These are phyloP conservation scores for Paracorniculantispora psalliotae DNA, from an alignment of 2,329 filamentous ascomycete species.

Conservation along the genomic window DNA sequence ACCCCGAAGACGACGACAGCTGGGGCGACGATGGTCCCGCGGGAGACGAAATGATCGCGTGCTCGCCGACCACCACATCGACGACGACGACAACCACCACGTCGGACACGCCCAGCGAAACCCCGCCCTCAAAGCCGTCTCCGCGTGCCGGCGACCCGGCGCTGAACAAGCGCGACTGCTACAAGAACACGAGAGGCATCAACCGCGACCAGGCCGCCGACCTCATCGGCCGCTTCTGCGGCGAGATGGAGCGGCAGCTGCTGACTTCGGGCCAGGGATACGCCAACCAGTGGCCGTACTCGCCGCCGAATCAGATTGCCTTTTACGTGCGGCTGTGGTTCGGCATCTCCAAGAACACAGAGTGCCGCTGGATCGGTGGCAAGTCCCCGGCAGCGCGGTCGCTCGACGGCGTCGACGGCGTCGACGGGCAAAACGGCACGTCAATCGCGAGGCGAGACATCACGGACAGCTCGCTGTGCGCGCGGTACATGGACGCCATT, in stretches of 20 bases:
- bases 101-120: not conserved
- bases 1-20: not conserved
- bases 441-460: not conserved
- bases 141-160: not conserved
- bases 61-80: not conserved
- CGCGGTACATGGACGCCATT: not conserved
- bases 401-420: not conserved
- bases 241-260: constrained; percentile 1
- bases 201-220: not conserved
- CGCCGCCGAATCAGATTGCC: not conserved
- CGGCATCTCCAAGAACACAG: not conserved
- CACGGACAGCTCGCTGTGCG: not conserved
- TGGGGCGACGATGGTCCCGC: not conserved
- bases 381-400: not conserved
- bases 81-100: not conserved
- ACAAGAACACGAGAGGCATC: not conserved
- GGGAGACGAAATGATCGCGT: not conserved
- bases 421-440: not conserved
- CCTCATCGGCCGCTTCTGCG: not conserved
- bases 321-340: constrained; percentile 2
- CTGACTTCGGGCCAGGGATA: not conserved
- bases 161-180: not conserved
- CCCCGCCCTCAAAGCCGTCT: not conserved
- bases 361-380: constrained; percentile 3
- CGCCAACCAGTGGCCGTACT: not conserved